Base-by-base conservation (phyloP, 768 basidiomycete genomes). In the Boletus subparvulus region DNA sequence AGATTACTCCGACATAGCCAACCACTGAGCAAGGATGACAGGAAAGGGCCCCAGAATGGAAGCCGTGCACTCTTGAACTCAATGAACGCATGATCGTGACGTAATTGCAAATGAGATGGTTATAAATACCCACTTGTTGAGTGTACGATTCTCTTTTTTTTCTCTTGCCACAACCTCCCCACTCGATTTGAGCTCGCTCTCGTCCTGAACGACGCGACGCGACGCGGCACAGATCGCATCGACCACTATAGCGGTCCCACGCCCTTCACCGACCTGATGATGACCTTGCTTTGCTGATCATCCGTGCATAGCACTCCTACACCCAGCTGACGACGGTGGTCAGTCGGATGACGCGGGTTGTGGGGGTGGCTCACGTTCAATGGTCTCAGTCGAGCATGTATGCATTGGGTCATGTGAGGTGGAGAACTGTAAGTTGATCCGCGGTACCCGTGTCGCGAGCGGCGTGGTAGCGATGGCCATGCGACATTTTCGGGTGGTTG, bases 341-440 rank as follows among this genome's bases (percentile, higher is more conserved):
- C 32, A 16, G 48, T 47, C 43, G 60, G 35, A 62, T 52, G 60
- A 61, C 16, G 60, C 36, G 11, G 48, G 16, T 41, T 35, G 28
- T 11, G 13, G n/a, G 50, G 19, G 60, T 62, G 54, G 61, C 51
- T 62, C 61, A 62, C 61, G 36, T 42, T 28, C 30, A 8, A 61
- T n/a, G 35, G 11, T 37, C 13, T 28, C 19, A 16, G n/a, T 45
- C 40, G 8, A 52, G 47, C 50, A 26, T 56, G 33, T 32, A 37
- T 48, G 36, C 46, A 28, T 48, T 17, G 39, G 43, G 26, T 28
- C 1, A 21, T 28, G 17, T 7, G n/a, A 37, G n/a, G 41, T 45
- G 28, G 44, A 12, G 19, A 48, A 6, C 7, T 32, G 16, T 51
- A 41, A 40, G 39, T 16, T 19, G 32, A 10, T 35, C 39, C 21